Evolutionary conservation across 2,329 filamentous ascomycete genomes (phyloP), one percentile per base, ranked within the genome.

Genomic region (Fusarium sp.): DNA sequence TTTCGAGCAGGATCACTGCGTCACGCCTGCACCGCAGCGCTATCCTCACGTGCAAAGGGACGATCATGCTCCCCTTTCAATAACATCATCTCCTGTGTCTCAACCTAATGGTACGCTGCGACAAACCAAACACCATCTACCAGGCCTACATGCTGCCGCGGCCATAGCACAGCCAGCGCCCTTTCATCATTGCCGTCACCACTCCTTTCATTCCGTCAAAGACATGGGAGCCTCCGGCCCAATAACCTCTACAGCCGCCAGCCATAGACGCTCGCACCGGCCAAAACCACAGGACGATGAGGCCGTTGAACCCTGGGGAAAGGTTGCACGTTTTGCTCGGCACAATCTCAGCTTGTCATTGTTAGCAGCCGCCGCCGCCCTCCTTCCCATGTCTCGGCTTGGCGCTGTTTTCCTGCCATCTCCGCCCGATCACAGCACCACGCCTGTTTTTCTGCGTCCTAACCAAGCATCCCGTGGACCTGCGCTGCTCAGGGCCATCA

Each of bases 351-450:
- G 58, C 57, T 50, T 65, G 63, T 56, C 66, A 60, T 69, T 42
- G 57, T 31, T 40, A 62, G 57, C 33, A 31, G 36, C 33, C 45
- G 45, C 42, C 25, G 45, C 42, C 52, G 31, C 33, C 63, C 29
- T 61, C 56, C 65, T 65, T 65, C 38, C 68, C 64, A 59, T 29
- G n/a, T 65, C 61, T 59, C 20, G 47, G 68, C 57, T 74, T 77
- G 66, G 68, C 60, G 72, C 61, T 64, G 50, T 38, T 76, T 73
- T 63, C 29, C 27, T 50, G 29, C 59, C 58, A 66, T 64, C 47
- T 68, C 20, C 27, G 18, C n/a, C 18, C 22, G 61, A 58, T 47
- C 27, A 65, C 63, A 29, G 29, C 36, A 65, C 38, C 50, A 63
- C 25, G 31, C 47, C n/a, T 40, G 33, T n/a, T 27, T 27, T 35